Base-by-base conservation (phyloP, 2,329 filamentous ascomycete genomes). In the Daldinia eschscholtzii region DNA sequence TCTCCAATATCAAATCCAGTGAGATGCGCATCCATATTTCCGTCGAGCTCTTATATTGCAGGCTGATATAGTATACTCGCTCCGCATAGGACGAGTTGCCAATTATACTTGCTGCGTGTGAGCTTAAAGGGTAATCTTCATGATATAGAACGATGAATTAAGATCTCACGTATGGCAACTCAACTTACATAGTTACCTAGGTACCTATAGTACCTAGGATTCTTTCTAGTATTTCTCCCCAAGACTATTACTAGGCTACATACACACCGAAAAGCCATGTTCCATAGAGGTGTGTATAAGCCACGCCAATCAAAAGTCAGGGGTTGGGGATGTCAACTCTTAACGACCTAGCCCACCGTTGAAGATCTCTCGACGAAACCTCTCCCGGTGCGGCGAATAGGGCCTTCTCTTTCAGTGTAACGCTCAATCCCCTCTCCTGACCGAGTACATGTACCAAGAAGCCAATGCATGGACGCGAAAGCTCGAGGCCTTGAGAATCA, bases 351-450 rank as follows among this genome's bases (percentile, higher is more conserved):
- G 63, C 53, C 64, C 66, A 56, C 61, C 64, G 57, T 57, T 65
- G 64, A 66, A 66, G 67, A 70, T 70, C 63, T 65, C 57, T 60
- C 57, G 57, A 63, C 37, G 56, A 63, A 59, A 57, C 64, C 55
- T 56, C 57, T 62, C 65, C 60, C 63, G 9, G 65, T 58, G 63
- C 23, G 20, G 60, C 71, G 64, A 68, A 70, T 67, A 70, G 64
- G 66, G 57, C 58, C 66, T 70, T 57, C 62, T 70, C 56, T 30
- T 63, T 61, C 50, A 42, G 57, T 66, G 53, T 64, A 53, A 70
- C 64, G 50, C 26, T 30, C 46, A 42, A 48, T 59, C 57, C 61
- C 64, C 65, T 65, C 61, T 64, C 61, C 62, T 70, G 65, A 67
- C 57, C 59, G 70, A 72, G 62, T 64, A 57, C 57, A 61, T 60